Percentiles rank a stretch among this genome's conserved stretches.
These are phyloP conservation scores for Podila clonocystis DNA, from an alignment of 192 early-diverging fungal species.

Conservation along the genomic window DNA sequence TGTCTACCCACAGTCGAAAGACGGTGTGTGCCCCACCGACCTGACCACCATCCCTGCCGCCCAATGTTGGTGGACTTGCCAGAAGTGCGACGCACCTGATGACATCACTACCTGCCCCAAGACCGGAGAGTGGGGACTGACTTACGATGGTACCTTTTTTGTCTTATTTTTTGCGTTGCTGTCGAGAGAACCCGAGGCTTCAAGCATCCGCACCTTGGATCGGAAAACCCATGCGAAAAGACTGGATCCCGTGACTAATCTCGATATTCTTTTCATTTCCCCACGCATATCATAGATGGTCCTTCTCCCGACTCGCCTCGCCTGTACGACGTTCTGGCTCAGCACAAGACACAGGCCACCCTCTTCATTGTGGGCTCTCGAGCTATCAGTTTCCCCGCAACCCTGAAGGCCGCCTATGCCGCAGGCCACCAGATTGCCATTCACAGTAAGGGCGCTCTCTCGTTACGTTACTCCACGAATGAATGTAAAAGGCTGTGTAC, in stretches of 20 bases:
- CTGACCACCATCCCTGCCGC: constrained; percentile 29
- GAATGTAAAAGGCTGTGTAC: too few species aligned
- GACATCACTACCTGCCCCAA: constrained; percentile 59
- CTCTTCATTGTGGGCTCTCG: constrained; percentile 66
- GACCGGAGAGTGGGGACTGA: constrained; percentile 63
- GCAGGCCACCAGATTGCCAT: constrained; percentile 63
- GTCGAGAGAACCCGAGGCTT: too few species aligned
- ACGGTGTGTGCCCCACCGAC: constrained; percentile 39
- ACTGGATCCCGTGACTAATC: neutral
- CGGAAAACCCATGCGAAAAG: too few species aligned
- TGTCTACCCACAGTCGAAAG: constrained; percentile 30
- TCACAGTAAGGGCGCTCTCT: constrained; percentile 2
- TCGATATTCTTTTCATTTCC: too few species aligned
- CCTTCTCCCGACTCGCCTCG: constrained; percentile 56
- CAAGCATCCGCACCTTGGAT: too few species aligned
- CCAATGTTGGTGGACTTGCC: constrained; percentile 66
- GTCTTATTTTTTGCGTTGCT: too few species aligned
- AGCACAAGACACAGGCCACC: constrained; percentile 57
- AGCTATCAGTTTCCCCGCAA: constrained; percentile 52
- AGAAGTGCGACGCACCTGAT: constrained; percentile 51
- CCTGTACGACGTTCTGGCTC: constrained; percentile 53
- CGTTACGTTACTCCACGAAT: too few species aligned
- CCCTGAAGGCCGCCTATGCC: constrained; percentile 55
- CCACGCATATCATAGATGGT: constrained; percentile 44
- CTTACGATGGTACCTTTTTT: constrained; percentile 36